Conservation (phyloP, 352 stramenopile genomes). For the Globisporangium acanthophoron region DNA sequence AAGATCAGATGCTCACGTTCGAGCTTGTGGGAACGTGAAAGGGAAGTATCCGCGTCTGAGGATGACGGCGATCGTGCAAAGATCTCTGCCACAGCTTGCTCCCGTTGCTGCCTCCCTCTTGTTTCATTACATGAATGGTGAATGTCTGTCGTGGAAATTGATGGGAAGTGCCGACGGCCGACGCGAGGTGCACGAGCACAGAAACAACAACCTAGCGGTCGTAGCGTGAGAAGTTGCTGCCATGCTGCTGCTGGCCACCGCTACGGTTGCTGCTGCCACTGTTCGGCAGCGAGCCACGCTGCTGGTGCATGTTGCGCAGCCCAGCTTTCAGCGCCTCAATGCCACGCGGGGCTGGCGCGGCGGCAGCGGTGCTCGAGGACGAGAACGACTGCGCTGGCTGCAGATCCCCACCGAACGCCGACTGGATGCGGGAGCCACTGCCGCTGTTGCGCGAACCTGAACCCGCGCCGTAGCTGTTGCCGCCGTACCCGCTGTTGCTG, state of each 20-base stretch:
- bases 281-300: conserved; percentile 34
- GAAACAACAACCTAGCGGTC: background rate
- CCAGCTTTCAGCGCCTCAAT: conserved; percentile 76
- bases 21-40: too few species aligned
- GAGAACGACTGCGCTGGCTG: conserved; percentile 48
- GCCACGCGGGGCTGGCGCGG: conserved; percentile 30
- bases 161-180: background rate
- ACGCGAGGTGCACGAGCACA: too few species aligned
- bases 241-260: conserved; percentile 6
- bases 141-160: background rate
- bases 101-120: too few species aligned
- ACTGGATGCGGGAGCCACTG: conserved; percentile 50
- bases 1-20: too few species aligned
- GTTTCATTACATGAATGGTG: background rate
- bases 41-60: too few species aligned
- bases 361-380: conserved; percentile 24
- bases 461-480: conserved; percentile 15
- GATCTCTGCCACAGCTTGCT: too few species aligned
- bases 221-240: conserved; percentile 1
- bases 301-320: conserved; percentile 82
- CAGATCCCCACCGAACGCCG: conserved; percentile 51
- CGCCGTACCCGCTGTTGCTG: conserved; percentile 23
- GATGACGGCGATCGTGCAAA: too few species aligned
- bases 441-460: conserved; percentile 6
- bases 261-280: conserved; percentile 11